Base-by-base conservation (phyloP, 345 rosid species). In the Mangifera indica region DNA sequence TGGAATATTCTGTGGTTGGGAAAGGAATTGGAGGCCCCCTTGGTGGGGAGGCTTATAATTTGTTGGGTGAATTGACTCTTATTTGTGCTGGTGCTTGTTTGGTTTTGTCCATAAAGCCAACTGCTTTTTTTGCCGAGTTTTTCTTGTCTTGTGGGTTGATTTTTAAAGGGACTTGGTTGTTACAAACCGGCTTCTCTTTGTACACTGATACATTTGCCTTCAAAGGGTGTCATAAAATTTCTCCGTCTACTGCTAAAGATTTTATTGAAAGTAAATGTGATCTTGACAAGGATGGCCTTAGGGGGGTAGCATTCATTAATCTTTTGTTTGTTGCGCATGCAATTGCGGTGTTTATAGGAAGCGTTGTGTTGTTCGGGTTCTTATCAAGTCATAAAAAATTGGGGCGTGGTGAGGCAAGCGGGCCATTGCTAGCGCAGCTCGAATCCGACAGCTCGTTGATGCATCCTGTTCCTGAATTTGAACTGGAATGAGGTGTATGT, bases 151-250 rank as follows among this genome's bases (percentile, higher is more conserved):
- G 72, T 67, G 87, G 86, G 0, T 66, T 88, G 83, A 72, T 88
- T 66, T 76, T 86, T 26, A 85, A 81, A 74, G 90, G 90, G 49
- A 76, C 78, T 67, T 86, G 90, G 90, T 65, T 82, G 57, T 69
- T 86, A 71, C 90, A 86, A 75, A 81, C 85, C 54, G 89, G 86
- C 26, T n/a, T n/a, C n/a, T n/a, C n/a, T n/a, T n/a, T n/a, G n/a
- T n/a, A n/a, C n/a, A 83, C 83, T 20, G 89, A 86, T 60, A 67
- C 72, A 3, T 88, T 83, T 76, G 79, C 62, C 1, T 68, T 84
- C 3, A 77, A 79, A 70, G 93, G 93, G 44, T 82, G 90, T 63
- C 63, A 26, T 2, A 80, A 79, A 69, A 42, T 80, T 64, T 51
- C 62, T 61, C n/a, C 77, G 51, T 71, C 67, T 14, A 29, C 81